Evolutionary conservation across 176 grass and related monocot species (phyloP).

Genomic region (Calamus simplicifolius): DNA sequence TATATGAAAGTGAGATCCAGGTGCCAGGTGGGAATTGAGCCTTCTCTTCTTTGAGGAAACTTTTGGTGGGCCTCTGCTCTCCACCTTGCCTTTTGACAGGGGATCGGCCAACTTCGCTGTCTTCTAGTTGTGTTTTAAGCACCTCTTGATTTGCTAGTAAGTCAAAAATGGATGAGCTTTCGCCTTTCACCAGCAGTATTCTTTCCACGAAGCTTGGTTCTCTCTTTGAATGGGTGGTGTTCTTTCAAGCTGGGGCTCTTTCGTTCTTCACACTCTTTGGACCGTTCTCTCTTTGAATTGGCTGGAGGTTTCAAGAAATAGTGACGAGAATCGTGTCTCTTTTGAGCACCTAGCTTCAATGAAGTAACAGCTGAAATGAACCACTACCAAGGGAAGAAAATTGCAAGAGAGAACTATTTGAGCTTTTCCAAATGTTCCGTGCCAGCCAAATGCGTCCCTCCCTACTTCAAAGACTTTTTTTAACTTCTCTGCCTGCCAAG

Average conservation of each 20-base stretch:
- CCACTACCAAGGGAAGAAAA: background rate
- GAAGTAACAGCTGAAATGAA: slow-evolving; percentile 8
- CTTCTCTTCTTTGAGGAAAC: slow-evolving; percentile 32
- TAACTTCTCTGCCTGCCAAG: background rate
- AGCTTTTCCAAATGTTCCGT: background rate
- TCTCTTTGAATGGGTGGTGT: slow-evolving; percentile 34
- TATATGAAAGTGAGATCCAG: background rate
- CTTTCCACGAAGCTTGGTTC: slow-evolving; percentile 8
- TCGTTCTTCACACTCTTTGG: too few species aligned
- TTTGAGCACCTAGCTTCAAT: background rate
- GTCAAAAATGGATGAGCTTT: background rate
- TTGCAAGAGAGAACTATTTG: background rate
- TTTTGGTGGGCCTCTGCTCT: slow-evolving; percentile 40
- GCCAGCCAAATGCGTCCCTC: background rate
- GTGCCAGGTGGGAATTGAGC: slow-evolving; percentile 19
- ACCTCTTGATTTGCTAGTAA: background rate
- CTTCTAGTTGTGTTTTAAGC: slow-evolving; percentile 9
- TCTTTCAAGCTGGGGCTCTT: slow-evolving; percentile 31
- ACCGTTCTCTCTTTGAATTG: background rate
- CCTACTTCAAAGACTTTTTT: too few species aligned
- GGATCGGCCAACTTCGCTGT: slow-evolving; percentile 10
- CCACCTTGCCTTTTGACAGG: background rate
- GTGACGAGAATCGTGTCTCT: background rate
- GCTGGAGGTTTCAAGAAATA: background rate
- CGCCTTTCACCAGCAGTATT: slow-evolving; percentile 3